Percentiles rank a stretch among this genome's conserved stretches.
Evolutionary conservation across 768 basidiomycete species (phyloP).

Genomic region (Rhodotorula sphaerocarpa): DNA sequence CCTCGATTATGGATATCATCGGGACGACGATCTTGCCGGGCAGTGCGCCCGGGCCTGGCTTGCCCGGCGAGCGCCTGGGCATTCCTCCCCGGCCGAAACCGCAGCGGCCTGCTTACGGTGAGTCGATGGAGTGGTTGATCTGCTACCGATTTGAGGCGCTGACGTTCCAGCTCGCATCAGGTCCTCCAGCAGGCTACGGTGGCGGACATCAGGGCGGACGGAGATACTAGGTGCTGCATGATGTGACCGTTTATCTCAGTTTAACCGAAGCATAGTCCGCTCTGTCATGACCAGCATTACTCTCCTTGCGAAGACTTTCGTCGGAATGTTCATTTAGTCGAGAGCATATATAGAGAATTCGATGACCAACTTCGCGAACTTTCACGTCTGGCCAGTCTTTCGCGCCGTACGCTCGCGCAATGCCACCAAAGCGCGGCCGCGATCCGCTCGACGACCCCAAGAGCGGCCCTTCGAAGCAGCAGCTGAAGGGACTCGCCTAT

Average conservation of each 20-base stretch:
- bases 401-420: background rate
- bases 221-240: background rate
- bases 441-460: conserved; percentile 20
- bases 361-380: too few relatives aligned
- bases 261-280: background rate
- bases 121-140: too few relatives aligned
- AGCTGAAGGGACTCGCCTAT: conserved; percentile 16
- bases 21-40: conserved; percentile 32
- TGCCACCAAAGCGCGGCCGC: conserved; percentile 7
- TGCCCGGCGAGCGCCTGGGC: conserved; percentile 31
- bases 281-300: too few relatives aligned
- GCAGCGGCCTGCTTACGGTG: conserved; percentile 5
- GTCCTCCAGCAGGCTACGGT: background rate
- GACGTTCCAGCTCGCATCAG: background rate
- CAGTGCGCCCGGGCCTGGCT: conserved; percentile 28
- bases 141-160: background rate
- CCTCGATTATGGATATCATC: conserved; percentile 33
- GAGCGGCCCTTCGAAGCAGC: conserved; percentile 6
- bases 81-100: conserved; percentile 31
- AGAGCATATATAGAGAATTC: too few relatives aligned
- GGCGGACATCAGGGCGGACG: background rate
- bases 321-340: too few relatives aligned
- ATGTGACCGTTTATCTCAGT: background rate
- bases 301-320: too few relatives aligned
- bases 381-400: background rate